These are phyloP conservation scores for Tilletiaria anomala DNA, from an alignment of 1,284 basidiomycete species.

Conservation along the genomic window DNA sequence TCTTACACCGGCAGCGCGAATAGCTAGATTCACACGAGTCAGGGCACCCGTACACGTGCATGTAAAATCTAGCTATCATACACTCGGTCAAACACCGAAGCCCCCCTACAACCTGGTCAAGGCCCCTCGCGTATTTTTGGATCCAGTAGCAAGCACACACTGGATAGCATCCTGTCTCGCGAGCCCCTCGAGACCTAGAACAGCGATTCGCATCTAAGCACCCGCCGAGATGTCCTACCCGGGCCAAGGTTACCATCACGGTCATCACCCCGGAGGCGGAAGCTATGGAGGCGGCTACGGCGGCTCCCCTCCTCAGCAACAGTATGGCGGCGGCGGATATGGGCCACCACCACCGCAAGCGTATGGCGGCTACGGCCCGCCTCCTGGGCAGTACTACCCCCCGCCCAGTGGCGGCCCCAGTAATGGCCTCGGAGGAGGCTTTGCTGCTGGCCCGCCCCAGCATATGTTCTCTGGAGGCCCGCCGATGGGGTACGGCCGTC, in stretches of 20 bases:
- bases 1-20: too few relatives aligned
- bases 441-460: conserved; percentile 9
- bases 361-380: neutral
- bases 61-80: too few relatives aligned
- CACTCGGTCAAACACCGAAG: too few relatives aligned
- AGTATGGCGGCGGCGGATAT: neutral
- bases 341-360: neutral
- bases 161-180: too few relatives aligned
- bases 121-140: too few relatives aligned
- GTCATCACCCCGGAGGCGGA: conserved; percentile 10
- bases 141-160: too few relatives aligned
- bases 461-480: conserved; percentile 3
- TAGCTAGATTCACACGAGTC: too few relatives aligned
- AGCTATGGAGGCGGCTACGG: conserved; percentile 2
- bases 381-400: neutral
- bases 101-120: too few relatives aligned
- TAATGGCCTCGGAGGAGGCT: conserved; percentile 3
- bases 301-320: too few relatives aligned
- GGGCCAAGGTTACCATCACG: conserved; percentile 23
- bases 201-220: too few relatives aligned
- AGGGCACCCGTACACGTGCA: too few relatives aligned
- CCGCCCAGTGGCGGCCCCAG: neutral
- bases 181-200: too few relatives aligned
- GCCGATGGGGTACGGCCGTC: conserved; percentile 11
- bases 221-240: conserved; percentile 30